Evolutionary conservation across 176 grass and related monocot species (phyloP).

Genomic region (Pharus latifolius): DNA sequence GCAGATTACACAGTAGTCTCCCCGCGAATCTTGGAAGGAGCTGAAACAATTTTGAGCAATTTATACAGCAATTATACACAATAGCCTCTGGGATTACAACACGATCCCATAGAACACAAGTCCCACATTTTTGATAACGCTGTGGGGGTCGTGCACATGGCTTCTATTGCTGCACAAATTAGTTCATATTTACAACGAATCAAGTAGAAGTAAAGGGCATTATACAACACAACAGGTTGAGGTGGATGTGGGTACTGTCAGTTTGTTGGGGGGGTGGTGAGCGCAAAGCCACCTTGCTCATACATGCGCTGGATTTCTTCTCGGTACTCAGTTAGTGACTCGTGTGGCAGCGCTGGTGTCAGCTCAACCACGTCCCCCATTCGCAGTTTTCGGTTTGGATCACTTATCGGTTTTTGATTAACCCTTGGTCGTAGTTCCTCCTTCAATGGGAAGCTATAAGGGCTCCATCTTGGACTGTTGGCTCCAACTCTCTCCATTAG

Average conservation of each 20-base stretch:
- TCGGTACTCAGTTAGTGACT: slow-evolving; percentile 70
- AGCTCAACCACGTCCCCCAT: slow-evolving; percentile 92
- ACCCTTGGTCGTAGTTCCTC: slow-evolving; percentile 70
- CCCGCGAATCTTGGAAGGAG: neutral
- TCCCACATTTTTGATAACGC: slow-evolving; percentile 7
- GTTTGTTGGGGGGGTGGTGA: slow-evolving; percentile 37
- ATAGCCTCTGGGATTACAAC: neutral
- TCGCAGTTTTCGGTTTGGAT: slow-evolving; percentile 36
- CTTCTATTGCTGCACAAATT: slow-evolving; percentile 23
- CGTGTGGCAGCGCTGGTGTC: slow-evolving; percentile 49
- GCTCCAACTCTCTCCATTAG: slow-evolving; percentile 56
- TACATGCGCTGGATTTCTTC: slow-evolving; percentile 99
- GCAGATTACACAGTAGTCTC: neutral
- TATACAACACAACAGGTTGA: slow-evolving; percentile 44
- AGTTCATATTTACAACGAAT: slow-evolving; percentile 56
- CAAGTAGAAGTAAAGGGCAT: slow-evolving; percentile 15
- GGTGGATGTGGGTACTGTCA: neutral
- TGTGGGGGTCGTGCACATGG: neutral
- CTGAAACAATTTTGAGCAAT: neutral
- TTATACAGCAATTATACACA: slow-evolving; percentile 6
- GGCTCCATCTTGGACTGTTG: slow-evolving; percentile 47
- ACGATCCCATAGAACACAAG: too few relatives aligned
- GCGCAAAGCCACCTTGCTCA: slow-evolving; percentile 42
- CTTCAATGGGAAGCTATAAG: slow-evolving; percentile 63
- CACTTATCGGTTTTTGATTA: slow-evolving; percentile 54